Evolutionary conservation across 805 yeast species (phyloP), one percentile per base, ranked within the genome.

Genomic region (Peterozyma xylosa): DNA sequence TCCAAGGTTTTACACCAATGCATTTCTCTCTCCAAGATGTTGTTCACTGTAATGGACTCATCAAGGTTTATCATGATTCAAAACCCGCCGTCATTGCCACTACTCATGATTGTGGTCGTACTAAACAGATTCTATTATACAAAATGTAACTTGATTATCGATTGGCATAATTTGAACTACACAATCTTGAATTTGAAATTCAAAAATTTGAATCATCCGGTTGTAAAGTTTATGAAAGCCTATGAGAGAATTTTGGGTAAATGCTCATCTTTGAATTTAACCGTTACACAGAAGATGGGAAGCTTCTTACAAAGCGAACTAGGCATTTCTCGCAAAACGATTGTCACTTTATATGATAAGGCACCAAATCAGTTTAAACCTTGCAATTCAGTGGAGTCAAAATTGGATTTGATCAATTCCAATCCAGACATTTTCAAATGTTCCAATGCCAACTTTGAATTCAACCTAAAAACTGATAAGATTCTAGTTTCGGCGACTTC

Each of bases 141-240:
- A 11, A 71, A 78, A 2, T 69, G 90, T 4, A 71, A 74, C 54
- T 62, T 91, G 18, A 72, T 93, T 16, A 76, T 93, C 40, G 99
- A 93, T 63, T 93, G 99, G 99, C 99, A 93, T 62, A 93, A 93
- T 61, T 69, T 93, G 53, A 96, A 95, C 35, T 91, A 77, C 60
- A 76, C 95, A 1, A 86, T 93, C 27, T 63, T 93, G 45, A 81
- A 83, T 42, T 58, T 91, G 55, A 79, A 79, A 52, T 77, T 78
- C 51, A 56, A 70, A 4, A 71, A 71, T 44, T 58, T 62, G 41
- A 63, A 62, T 32, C 86, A 86, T 56, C 80, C 83, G 0, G 60
- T 86, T 43, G 95, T 89, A 2, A 59, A 66, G 41, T 30, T 79
- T 2, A 73, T 86, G 56, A 75, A 67, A 45, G 45, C 63, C 6